Base-by-base conservation (phyloP, 2,329 filamentous ascomycete genomes). In the Fusarium ambrosium region DNA sequence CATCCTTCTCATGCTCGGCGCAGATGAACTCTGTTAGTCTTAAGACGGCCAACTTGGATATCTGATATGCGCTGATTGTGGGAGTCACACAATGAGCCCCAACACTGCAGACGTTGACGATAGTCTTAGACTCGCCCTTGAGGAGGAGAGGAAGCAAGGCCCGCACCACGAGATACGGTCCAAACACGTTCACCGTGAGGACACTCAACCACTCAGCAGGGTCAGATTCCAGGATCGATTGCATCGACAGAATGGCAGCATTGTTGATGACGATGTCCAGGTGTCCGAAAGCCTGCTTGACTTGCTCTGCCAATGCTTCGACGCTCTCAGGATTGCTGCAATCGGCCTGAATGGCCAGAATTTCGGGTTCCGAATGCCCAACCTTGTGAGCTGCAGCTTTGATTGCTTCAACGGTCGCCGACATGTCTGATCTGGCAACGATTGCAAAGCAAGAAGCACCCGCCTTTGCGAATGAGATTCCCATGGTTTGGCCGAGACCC, bases 391-490 rank as follows among this genome's bases (percentile, higher is more conserved):
- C 83, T 1, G 83, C 83, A 4, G 78, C 73, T 11, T 81, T 80
- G 3, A 86, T 84, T 4, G 69, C 61, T 1, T 73, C 77, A 2
- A 76, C 70, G 74, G 74, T 64, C 0, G 86, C 76, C 0, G 82
- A 78, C 7, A 83, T 80, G 22, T 82, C 75, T 3, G 86, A 88
- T 18, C 90, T 87, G 0, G 89, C 89, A 4, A 82, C 85, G 4
- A 92, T 81, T 10, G 86, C 86, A 65, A 92, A 88, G 29, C 80
- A 79, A 0, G 85, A 84, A 18, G 86, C 87, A 3, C 88, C 87
- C 3, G 89, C 89, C 70, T 81, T 83, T 10, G 89, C 90, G 75
- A 87, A 92, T 5, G 87, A 85, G 20, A 88, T 77, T 1, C 89
- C 89, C 3, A 86, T 88, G 8, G 86, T 84, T 3, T 82, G 83